phyloP scores from a whole-genome alignment of 192 early-diverging fungal species.

The Coemansia reversa region DNA sequence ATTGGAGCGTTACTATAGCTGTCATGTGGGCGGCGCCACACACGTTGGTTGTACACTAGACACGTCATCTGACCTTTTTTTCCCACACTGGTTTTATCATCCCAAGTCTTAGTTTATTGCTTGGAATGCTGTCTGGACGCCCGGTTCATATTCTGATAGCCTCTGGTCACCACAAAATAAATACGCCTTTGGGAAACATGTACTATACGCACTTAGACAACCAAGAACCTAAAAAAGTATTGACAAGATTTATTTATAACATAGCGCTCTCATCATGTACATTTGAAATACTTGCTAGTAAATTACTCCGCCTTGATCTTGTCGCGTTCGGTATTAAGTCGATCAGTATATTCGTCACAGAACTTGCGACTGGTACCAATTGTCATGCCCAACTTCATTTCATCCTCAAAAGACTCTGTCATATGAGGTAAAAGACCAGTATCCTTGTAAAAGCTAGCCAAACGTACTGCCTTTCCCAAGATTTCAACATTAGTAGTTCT shows the following conservation, averaged over 20 bases:
- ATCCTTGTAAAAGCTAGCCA: conserved; percentile 23
- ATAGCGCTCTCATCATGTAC: background rate
- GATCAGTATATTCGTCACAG: conserved; percentile 26
- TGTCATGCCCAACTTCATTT: conserved; percentile 43
- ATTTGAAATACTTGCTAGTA: background rate
- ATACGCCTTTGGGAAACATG: too few species aligned
- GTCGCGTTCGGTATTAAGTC: conserved; percentile 25
- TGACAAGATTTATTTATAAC: background rate
- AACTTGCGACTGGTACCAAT: conserved; percentile 34
- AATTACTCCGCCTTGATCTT: conserved; percentile 1
- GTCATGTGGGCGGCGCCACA: background rate
- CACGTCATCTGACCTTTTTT: background rate
- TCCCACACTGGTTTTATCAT: background rate
- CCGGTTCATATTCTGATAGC: too few species aligned
- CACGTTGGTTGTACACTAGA: too few species aligned
- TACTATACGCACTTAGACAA: too few species aligned
- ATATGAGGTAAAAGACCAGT: conserved; percentile 24
- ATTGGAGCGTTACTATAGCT: background rate
- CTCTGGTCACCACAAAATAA: too few species aligned
- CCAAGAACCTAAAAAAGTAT: background rate
- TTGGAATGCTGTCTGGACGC: too few species aligned
- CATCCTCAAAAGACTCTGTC: conserved; percentile 27
- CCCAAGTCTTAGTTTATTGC: too few species aligned
- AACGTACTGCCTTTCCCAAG: conserved; percentile 15
- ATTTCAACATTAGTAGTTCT: conserved; percentile 27